Base-by-base conservation (phyloP, 2,329 filamentous ascomycete genomes). In the Huntiella omanensis region DNA sequence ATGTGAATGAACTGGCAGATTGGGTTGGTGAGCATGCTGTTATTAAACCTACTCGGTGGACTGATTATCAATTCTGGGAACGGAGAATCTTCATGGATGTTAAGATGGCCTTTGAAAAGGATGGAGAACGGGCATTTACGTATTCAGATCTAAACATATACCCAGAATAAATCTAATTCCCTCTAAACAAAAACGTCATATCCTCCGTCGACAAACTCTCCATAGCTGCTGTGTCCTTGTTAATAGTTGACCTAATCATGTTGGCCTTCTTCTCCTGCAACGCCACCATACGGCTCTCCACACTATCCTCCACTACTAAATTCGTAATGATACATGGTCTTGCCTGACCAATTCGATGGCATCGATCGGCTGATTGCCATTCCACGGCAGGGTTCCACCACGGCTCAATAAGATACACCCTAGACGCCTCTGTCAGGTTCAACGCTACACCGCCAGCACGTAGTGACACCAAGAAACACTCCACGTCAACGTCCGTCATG, bases 321-420 rank as follows among this genome's bases (percentile, higher is more conserved):
- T 91, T 78, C 1, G 87, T 96, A 55, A 98, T 93, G 33, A 84
- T 84, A 59, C 91, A 96, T 22, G 88, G 88, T 5, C 91, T 81
- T 40, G 79, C 83, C 65, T 98, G 91, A 32, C 91, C 91, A 54
- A 96, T 98, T 47, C 91, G 86, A 63, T 96, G 91, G 57, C 82
- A 86, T 53, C 83, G 75, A 60, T 98, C 91, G 2, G 91, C 91
- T 51, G 83, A 91, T 63, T 98, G 91, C 91, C 91, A 98, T 64
- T 98, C 91, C 0, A 88, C 88, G n/a, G 87, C 87, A n/a, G 91
- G 91, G 55, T 96, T 96, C 91, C 91, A 98, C 91, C 91, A 96
- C 69, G 91, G 91, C 56, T 98, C 91, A 49, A 96, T 78, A 51
- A 96, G 95, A 61, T 94, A 96, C 7, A 98, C 91, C 42, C 84